Conservation (phyloP, 2,329 filamentous ascomycete species). For the Botrytis galanthina region DNA sequence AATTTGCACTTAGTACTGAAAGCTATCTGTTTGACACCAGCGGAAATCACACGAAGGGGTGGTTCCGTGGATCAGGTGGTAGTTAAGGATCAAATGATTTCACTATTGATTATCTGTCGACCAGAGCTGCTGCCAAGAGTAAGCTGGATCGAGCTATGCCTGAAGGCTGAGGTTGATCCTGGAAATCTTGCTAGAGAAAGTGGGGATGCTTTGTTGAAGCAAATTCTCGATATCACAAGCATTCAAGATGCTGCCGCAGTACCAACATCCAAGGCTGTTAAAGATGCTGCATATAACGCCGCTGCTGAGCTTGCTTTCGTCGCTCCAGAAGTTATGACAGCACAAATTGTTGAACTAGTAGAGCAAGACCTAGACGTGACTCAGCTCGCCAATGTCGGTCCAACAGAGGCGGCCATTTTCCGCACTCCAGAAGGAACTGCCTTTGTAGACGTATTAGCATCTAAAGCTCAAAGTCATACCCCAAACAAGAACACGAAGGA, state of each 20-base stretch:
- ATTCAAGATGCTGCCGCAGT: constrained; percentile 45
- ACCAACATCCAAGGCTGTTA: constrained; percentile 46
- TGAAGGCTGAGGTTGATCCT: constrained; percentile 78
- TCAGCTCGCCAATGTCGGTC: constrained; percentile 70
- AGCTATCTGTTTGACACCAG: constrained; percentile 60
- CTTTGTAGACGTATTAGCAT: constrained; percentile 87
- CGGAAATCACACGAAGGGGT: constrained; percentile 48
- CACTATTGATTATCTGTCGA: constrained; percentile 74
- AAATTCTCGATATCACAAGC: constrained; percentile 56
- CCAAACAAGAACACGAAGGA: constrained; percentile 91
- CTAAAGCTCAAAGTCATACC: constrained; percentile 66
- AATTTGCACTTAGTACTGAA: constrained; percentile 62
- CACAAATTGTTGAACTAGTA: constrained; percentile 72
- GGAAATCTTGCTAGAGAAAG: constrained; percentile 69
- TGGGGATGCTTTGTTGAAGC: constrained; percentile 62
- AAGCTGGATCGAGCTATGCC: constrained; percentile 86
- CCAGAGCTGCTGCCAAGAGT: constrained; percentile 72
- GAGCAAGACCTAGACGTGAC: constrained; percentile 67
- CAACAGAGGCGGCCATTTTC: constrained; percentile 89
- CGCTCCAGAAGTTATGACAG: constrained; percentile 76
- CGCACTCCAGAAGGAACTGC: constrained; percentile 83
- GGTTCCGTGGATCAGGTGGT: constrained; percentile 46
- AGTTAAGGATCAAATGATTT: constrained; percentile 70
- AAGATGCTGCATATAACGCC: constrained; percentile 74
- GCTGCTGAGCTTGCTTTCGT: constrained; percentile 93